Conservation (phyloP, 805 yeast genomes). For the Maudiozyma turicensis region DNA sequence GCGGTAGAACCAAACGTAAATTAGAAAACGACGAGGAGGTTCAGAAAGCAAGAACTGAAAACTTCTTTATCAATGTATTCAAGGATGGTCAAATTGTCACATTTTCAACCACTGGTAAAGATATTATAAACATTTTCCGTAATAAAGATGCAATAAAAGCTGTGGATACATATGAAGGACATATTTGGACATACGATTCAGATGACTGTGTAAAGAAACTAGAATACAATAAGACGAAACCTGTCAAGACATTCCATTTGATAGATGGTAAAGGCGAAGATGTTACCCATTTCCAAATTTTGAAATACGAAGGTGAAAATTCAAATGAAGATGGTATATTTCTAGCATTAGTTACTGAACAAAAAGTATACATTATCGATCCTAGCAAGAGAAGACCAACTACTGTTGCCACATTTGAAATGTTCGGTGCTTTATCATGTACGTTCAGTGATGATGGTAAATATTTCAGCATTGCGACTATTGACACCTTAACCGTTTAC, state of each 20-base stretch:
- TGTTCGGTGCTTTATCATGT: constrained; percentile 12
- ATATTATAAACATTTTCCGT: constrained; percentile 30
- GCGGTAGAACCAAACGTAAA: constrained; percentile 16
- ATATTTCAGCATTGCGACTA: constrained; percentile 15
- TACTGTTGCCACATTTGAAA: constrained; percentile 16
- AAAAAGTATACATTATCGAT: constrained; percentile 54
- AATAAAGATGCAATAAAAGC: constrained; percentile 30
- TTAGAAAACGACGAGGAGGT: constrained; percentile 10
- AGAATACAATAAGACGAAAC: constrained; percentile 24
- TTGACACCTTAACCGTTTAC: constrained; percentile 11
- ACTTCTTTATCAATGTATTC: constrained; percentile 23
- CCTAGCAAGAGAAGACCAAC: constrained; percentile 35
- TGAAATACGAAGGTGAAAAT: constrained; percentile 4
- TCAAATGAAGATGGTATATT: constrained; percentile 6
- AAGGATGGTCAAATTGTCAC: constrained; percentile 25
- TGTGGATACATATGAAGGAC: constrained; percentile 27
- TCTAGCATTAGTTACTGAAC: constrained; percentile 24
- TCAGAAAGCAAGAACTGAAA: constrained; percentile 9
- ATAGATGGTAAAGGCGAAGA: constrained; percentile 25
- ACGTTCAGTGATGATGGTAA: constrained; percentile 14
- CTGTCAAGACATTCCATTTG: constrained; percentile 29
- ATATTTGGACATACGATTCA: constrained; percentile 29
- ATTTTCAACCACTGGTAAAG: constrained; percentile 26
- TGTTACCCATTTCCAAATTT: constrained; percentile 23
- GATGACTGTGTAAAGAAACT: constrained; percentile 28